Conservation (phyloP, 768 basidiomycete species). For the Xerocomellus intermedius region DNA sequence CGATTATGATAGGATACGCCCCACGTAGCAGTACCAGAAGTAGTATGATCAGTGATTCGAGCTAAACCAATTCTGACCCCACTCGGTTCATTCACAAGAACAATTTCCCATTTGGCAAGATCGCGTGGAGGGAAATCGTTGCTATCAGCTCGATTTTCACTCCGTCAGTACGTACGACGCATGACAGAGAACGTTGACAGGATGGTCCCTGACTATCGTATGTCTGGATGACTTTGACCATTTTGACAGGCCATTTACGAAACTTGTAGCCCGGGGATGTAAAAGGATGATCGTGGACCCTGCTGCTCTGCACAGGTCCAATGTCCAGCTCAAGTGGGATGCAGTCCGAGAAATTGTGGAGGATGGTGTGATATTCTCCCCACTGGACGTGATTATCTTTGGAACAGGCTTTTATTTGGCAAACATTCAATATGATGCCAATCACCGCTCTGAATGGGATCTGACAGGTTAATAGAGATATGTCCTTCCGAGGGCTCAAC, state of each 20-base stretch:
- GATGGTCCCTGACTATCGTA: slow-evolving; percentile 3
- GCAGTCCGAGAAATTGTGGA: neutral
- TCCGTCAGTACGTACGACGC: neutral
- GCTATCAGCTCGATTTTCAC: too few species aligned
- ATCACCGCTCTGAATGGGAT: neutral
- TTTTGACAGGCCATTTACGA: neutral
- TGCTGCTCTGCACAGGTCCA: slow-evolving; percentile 41
- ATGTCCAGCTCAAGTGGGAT: slow-evolving; percentile 45
- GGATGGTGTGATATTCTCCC: neutral
- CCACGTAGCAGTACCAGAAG: neutral
- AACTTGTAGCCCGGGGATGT: slow-evolving; percentile 46
- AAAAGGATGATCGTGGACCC: slow-evolving; percentile 54
- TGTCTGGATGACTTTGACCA: neutral
- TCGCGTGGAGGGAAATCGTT: neutral
- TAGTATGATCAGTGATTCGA: neutral
- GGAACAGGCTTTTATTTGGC: slow-evolving; percentile 7
- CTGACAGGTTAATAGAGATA: neutral
- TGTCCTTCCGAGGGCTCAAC: neutral
- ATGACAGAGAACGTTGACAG: neutral
- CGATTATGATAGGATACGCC: slow-evolving; percentile 39
- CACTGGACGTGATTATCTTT: slow-evolving; percentile 1
- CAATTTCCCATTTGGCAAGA: neutral
- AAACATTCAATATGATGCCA: neutral
- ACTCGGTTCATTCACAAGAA: slow-evolving; percentile 2
- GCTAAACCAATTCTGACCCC: neutral